Conservation (phyloP, 257 asterid genomes). For the Fraxinus pennsylvanica region DNA sequence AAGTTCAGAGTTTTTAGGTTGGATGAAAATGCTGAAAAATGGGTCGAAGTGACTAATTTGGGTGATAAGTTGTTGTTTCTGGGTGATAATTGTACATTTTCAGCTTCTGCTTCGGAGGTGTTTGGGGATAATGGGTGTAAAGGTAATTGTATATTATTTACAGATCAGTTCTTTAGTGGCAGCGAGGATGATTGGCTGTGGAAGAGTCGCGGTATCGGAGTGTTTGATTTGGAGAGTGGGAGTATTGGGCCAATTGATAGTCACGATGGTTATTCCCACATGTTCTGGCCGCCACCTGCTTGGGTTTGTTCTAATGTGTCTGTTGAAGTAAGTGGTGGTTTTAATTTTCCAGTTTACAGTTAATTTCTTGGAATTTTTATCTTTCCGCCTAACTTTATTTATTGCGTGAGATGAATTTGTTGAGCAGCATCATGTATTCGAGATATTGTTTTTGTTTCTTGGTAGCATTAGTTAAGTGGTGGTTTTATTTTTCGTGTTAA, state of each 20-base stretch:
- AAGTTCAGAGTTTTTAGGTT: constrained; percentile 74
- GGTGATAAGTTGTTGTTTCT: constrained; percentile 71
- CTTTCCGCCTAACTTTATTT: constrained; percentile 8
- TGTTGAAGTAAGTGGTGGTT: constrained; percentile 53
- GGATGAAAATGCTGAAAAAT: constrained; percentile 47
- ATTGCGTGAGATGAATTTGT: background rate
- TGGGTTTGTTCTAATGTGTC: constrained; percentile 60
- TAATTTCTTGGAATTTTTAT: constrained; percentile 7
- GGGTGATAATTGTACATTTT: constrained; percentile 77
- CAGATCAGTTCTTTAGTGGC: constrained; percentile 47
- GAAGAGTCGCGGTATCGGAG: constrained; percentile 55
- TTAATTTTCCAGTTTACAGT: background rate
- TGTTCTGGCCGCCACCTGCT: constrained; percentile 91
- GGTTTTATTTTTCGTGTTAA: background rate
- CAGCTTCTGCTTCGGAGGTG: constrained; percentile 53
- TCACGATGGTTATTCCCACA: constrained; percentile 43
- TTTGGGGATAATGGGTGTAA: constrained; percentile 35
- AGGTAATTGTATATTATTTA: constrained; percentile 73
- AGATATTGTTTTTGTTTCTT: background rate
- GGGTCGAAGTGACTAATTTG: constrained; percentile 65
- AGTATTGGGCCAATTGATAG: constrained; percentile 56
- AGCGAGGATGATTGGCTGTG: constrained; percentile 56
- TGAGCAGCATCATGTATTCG: constrained; percentile 5
- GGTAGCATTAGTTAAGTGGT: constrained; percentile 32
- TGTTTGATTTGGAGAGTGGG: constrained; percentile 71